A percentile compares a stretch with the other conserved stretches of the same genome.
phyloP scores from a whole-genome alignment of 805 yeast species.

The Saccharomyces mikatae region DNA sequence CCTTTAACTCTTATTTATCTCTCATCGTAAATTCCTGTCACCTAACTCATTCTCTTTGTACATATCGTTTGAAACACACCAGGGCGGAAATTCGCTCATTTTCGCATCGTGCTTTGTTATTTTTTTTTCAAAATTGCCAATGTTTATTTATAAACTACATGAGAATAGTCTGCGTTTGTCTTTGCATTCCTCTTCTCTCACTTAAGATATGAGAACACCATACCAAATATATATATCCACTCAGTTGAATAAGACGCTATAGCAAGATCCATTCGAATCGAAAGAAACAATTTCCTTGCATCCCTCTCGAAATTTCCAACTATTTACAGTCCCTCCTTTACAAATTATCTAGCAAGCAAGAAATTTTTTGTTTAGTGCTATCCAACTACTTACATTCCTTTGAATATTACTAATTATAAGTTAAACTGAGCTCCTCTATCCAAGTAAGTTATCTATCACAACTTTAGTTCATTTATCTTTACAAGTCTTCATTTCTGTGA shows the following conservation, averaged over 20 bases:
- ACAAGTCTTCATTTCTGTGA: neutral
- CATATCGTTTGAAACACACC: neutral
- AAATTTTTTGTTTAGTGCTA: slow-evolving; percentile 4
- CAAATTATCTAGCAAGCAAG: slow-evolving; percentile 1
- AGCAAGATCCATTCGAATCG: neutral
- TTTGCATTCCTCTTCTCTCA: neutral
- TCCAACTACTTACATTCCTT: slow-evolving; percentile 19
- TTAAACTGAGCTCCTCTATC: neutral
- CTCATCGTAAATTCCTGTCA: neutral
- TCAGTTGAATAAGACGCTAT: neutral
- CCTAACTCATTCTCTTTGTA: neutral
- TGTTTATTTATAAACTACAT: neutral
- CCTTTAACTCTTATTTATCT: neutral
- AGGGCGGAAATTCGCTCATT: neutral
- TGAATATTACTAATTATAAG: neutral
- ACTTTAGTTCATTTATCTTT: neutral
- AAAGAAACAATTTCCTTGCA: neutral
- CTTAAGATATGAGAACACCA: neutral
- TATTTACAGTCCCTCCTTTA: slow-evolving; percentile 30
- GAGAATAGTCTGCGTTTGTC: neutral
- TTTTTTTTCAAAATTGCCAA: neutral
- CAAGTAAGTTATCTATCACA: neutral
- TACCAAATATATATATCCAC: neutral
- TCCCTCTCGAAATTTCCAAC: slow-evolving; percentile 20
- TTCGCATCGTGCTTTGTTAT: neutral